Conservation (phyloP, 2,329 filamentous ascomycete genomes). For the Amylocarpus encephaloides region DNA sequence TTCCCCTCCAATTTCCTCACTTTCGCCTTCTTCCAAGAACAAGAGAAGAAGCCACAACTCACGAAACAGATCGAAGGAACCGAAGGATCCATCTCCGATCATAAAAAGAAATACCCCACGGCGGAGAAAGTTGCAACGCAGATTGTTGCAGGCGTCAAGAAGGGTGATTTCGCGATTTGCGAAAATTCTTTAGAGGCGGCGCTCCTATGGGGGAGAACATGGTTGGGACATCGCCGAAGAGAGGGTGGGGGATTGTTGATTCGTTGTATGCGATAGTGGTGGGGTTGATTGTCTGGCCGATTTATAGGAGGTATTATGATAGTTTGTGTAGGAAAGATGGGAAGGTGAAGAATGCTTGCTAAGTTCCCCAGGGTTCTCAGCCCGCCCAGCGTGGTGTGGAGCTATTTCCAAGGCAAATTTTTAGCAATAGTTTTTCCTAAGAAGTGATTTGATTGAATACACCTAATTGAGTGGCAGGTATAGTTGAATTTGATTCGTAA, state of each 20-base stretch:
- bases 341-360: too few relatives aligned
- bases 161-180: constrained; percentile 1
- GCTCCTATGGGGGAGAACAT: constrained; percentile 1
- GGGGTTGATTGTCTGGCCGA: background rate
- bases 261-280: background rate
- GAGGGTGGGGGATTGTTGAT: constrained; percentile 1
- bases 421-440: too few relatives aligned
- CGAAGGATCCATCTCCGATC: background rate
- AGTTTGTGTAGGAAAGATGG: background rate
- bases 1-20: constrained; percentile 2
- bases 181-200: background rate
- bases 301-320: background rate
- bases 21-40: background rate
- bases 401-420: too few relatives aligned
- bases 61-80: constrained; percentile 2
- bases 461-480: too few relatives aligned
- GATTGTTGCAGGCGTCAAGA: background rate
- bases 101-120: background rate
- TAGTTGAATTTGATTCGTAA: too few relatives aligned
- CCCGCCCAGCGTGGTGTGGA: too few relatives aligned
- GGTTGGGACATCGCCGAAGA: background rate
- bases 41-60: background rate
- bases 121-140: background rate
- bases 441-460: too few relatives aligned
- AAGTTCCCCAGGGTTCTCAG: too few relatives aligned